These are phyloP conservation scores for Ogataea philodendri DNA, from an alignment of 805 yeast species.

Conservation along the genomic window DNA sequence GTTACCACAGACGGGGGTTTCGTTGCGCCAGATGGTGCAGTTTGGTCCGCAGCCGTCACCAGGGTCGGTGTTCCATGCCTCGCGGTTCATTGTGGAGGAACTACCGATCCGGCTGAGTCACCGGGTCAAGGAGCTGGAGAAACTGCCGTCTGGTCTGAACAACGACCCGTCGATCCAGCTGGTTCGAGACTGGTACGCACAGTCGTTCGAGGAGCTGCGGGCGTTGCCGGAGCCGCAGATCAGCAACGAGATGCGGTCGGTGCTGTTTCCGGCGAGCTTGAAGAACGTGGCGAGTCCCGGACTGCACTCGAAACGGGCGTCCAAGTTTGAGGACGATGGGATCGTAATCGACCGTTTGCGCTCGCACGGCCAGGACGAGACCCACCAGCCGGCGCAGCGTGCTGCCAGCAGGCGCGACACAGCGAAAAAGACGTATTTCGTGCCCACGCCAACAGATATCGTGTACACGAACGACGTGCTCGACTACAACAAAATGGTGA, in stretches of 20 bases:
- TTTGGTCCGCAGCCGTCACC: constrained; percentile 79
- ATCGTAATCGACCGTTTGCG: constrained; percentile 29
- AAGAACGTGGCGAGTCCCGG: constrained; percentile 9
- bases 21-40: constrained; percentile 86
- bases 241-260: constrained; percentile 39
- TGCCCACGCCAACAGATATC: constrained; percentile 50
- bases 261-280: constrained; percentile 29
- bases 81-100: constrained; percentile 81
- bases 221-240: constrained; percentile 57
- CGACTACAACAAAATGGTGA: constrained; percentile 66
- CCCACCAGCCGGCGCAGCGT: constrained; percentile 7
- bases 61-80: constrained; percentile 77
- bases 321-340: constrained; percentile 49
- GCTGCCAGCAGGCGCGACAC: neutral
- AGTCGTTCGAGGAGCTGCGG: constrained; percentile 82
- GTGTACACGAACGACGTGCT: constrained; percentile 74
- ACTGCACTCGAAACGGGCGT: constrained; percentile 16
- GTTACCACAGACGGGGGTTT: constrained; percentile 79
- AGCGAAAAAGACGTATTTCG: constrained; percentile 46
- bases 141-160: constrained; percentile 70
- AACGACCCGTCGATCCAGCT: constrained; percentile 71
- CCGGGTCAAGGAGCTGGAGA: constrained; percentile 79
- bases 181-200: constrained; percentile 88
- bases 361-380: constrained; percentile 15
- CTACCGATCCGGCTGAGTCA: constrained; percentile 84